phyloP scores from a whole-genome alignment of 1,139 yeast genomes.

The Candida pseudocylindracea region DNA sequence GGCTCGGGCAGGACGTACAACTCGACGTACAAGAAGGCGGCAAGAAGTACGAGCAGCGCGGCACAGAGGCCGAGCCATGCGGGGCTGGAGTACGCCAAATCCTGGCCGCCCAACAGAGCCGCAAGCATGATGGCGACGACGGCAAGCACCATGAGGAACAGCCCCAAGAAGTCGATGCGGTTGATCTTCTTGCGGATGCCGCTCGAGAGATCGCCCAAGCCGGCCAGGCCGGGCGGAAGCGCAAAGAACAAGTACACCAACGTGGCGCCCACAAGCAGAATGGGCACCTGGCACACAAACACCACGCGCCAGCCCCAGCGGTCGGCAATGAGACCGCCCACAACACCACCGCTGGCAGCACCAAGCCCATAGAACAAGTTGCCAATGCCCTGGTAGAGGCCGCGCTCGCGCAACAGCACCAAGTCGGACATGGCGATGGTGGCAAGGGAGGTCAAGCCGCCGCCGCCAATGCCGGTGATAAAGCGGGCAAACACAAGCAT shows the following conservation, averaged over 20 bases:
- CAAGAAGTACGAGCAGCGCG: conserved; percentile 5
- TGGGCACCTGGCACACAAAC: conserved; percentile 33
- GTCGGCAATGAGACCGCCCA: conserved; percentile 52
- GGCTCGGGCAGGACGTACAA: conserved; percentile 37
- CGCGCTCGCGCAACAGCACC: conserved; percentile 27
- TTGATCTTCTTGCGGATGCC: conserved; percentile 21
- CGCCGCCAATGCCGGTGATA: conserved; percentile 34
- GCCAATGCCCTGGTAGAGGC: conserved; percentile 30
- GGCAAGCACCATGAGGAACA: conserved; percentile 31
- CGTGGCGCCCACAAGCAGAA: conserved; percentile 27
- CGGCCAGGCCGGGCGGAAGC: conserved; percentile 27
- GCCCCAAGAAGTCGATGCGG: conserved; percentile 56
- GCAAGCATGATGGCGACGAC: conserved; percentile 35
- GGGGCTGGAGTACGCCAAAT: conserved; percentile 15
- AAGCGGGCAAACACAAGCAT: conserved; percentile 34
- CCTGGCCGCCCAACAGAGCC: conserved; percentile 46
- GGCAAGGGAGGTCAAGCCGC: conserved; percentile 26
- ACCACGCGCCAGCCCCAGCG: conserved; percentile 63
- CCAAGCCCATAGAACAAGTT: conserved; percentile 49
- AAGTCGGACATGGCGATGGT: conserved; percentile 30
- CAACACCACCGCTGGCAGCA: conserved; percentile 43
- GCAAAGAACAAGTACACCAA: conserved; percentile 14
- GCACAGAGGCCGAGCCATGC: conserved; percentile 6
- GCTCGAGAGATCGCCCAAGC: conserved; percentile 15
- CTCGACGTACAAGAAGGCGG: conserved; percentile 27